Evolutionary conservation across 2,329 filamentous ascomycete species (phyloP), one percentile per base, ranked within the genome.

Genomic region (Pseudogymnoascus sp.): DNA sequence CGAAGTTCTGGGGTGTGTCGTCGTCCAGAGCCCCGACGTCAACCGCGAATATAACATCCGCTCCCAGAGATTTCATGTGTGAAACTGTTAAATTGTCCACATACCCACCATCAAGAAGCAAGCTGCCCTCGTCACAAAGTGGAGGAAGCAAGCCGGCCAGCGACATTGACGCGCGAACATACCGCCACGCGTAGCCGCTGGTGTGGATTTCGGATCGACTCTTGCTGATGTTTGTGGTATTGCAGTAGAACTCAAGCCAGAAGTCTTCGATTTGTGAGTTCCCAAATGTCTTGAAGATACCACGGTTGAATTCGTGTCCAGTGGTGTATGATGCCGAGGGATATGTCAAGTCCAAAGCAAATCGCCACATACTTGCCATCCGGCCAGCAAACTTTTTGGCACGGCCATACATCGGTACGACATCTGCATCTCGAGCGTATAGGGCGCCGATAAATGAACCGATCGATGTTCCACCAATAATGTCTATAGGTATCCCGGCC

Each of bases 291-390:
- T 99, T 99, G 83, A 97, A 99, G 65, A 99, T 97, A 39, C 94
- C 94, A 6, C 94, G 89, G 69, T 99, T 99, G 81, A 99, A 99
- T 70, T 99, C 94, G 71, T 99, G 94, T 0, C 94, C 94, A 0
- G 94, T 99, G 0, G 95, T 99, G 75, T 99, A 99, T 1, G 93
- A 96, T 6, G 90, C 91, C 5, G 93, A 94, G 0, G 94, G 94
- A 72, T 99, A 99, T 0, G 94, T 99, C 68, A 99, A 75, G 71
- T 99, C 94, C 2, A 99, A 79, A 1, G 92, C 92, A 72, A 99
- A 97, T n/a, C 94, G 86, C 94, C 94, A 99, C 76, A 97, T 90
- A 74, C 93, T 97, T 47, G 90, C 91, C 95, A 99, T 99, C n/a
- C 95, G 88, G 4, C 94, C 92, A 0, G 94, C 85, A 73, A 99